These are phyloP conservation scores for Aspergillus arachidicola DNA, from an alignment of 2,329 filamentous ascomycete genomes.

Conservation along the genomic window DNA sequence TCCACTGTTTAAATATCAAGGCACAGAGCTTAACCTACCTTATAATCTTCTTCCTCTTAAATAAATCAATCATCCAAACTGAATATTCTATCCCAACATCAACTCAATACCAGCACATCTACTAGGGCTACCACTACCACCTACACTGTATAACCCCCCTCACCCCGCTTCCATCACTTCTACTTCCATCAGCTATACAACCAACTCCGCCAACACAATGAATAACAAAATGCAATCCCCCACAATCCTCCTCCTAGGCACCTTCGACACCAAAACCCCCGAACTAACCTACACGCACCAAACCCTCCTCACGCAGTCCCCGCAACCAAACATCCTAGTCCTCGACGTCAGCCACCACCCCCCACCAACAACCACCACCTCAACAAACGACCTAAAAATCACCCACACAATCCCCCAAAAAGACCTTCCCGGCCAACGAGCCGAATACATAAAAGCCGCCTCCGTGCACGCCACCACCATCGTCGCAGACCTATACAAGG, in stretches of 20 bases:
- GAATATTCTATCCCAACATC: no score
- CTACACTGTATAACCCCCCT: no score
- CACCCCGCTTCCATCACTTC: no score
- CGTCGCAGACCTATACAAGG: constrained; percentile 44
- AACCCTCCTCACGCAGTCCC: constrained; percentile 41
- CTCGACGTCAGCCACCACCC: constrained; percentile 20
- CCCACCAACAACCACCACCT: constrained; percentile 43
- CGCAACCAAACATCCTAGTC: constrained; percentile 34
- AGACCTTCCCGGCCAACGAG: constrained; percentile 44
- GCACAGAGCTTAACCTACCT: background rate
- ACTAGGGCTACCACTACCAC: no score
- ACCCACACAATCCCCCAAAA: constrained; percentile 38
- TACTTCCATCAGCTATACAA: no score
- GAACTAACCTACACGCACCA: constrained; percentile 61
- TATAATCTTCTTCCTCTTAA: no score
- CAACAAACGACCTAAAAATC: constrained; percentile 50
- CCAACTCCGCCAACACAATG: no score
- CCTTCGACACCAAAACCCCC: constrained; percentile 65
- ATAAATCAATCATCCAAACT: no score
- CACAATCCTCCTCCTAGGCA: constrained; percentile 61
- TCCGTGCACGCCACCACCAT: constrained; percentile 49
- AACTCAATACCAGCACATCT: no score
- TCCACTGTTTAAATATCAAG: background rate
- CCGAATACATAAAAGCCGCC: constrained; percentile 61
- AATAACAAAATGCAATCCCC: constrained; percentile 21